Percentiles rank a stretch among this genome's conserved stretches.
Evolutionary conservation across 192 early-diverging fungal genomes (phyloP).

Genomic region (Linnemannia exigua): DNA sequence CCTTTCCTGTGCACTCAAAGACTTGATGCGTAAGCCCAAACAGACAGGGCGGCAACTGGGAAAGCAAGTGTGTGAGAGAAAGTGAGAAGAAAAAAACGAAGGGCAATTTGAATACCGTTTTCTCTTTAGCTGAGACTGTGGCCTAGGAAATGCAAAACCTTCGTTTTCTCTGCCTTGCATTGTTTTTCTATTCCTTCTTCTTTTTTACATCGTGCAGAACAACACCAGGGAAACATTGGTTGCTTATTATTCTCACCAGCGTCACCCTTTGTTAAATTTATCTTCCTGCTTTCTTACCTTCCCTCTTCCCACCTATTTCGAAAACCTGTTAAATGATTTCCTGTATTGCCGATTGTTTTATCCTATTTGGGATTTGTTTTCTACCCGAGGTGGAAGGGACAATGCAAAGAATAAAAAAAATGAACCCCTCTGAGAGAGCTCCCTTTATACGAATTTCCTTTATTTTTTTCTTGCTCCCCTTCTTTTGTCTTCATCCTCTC

Average conservation of each 20-base stretch:
- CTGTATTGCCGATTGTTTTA: background rate
- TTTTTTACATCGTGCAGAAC: background rate
- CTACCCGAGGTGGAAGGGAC: background rate
- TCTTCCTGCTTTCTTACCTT: no score
- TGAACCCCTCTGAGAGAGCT: background rate
- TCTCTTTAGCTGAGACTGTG: background rate
- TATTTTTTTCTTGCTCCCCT: background rate
- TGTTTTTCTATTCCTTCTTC: background rate
- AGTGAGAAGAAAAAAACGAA: background rate
- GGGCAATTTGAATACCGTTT: background rate
- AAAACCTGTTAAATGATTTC: background rate
- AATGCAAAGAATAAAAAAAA: no score
- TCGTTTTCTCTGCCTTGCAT: background rate
- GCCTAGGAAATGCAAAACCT: background rate
- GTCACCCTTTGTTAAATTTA: no score
- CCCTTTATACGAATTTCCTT: no score
- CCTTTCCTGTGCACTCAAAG: background rate
- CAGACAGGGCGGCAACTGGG: background rate
- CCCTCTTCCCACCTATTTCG: background rate
- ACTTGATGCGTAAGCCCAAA: background rate
- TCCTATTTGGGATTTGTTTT: background rate
- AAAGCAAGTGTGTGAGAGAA: background rate
- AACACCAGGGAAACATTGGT: background rate
- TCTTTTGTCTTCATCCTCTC: background rate
- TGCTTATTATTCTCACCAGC: background rate